These are phyloP conservation scores for Dentipellis sp. DNA, from an alignment of 768 basidiomycete species.

Conservation along the genomic window DNA sequence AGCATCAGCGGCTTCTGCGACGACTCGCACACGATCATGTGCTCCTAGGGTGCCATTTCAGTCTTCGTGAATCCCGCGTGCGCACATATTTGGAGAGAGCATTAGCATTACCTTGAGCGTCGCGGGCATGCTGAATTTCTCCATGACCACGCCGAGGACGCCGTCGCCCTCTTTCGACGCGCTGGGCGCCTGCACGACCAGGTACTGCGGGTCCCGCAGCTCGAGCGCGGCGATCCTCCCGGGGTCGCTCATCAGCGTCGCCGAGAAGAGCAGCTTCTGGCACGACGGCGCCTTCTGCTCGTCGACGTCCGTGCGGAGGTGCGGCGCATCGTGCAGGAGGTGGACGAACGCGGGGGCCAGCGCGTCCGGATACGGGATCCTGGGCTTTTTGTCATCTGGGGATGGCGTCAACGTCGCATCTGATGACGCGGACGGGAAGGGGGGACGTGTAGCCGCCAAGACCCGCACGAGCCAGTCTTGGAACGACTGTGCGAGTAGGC, in stretches of 20 bases:
- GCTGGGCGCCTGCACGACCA: constrained; percentile 56
- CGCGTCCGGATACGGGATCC: constrained; percentile 36
- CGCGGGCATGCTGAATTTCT: constrained; percentile 74
- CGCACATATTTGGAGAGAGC: not conserved
- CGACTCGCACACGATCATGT: constrained; percentile 74
- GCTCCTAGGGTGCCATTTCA: constrained; percentile 45
- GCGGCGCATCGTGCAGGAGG: constrained; percentile 29
- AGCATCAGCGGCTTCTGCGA: constrained; percentile 82
- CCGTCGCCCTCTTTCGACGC: constrained; percentile 15
- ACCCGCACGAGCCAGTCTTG: constrained; percentile 91
- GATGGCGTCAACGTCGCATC: not conserved
- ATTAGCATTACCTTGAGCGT: constrained; percentile 51
- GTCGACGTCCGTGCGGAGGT: constrained; percentile 39
- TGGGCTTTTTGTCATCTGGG: not conserved
- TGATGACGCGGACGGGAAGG: not conserved
- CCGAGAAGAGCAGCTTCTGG: constrained; percentile 94
- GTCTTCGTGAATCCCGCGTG: not conserved
- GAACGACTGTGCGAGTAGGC: constrained; percentile 91
- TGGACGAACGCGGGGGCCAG: constrained; percentile 53
- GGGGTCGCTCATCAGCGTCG: constrained; percentile 90
- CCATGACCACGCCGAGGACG: constrained; percentile 51
- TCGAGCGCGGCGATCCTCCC: constrained; percentile 82
- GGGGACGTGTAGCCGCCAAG: constrained; percentile 56
- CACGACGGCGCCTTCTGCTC: constrained; percentile 60
- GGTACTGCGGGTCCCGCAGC: constrained; percentile 76